These are phyloP conservation scores for Monilinia vaccinii-corymbosi DNA, from an alignment of 2,329 filamentous ascomycete species.

Conservation along the genomic window DNA sequence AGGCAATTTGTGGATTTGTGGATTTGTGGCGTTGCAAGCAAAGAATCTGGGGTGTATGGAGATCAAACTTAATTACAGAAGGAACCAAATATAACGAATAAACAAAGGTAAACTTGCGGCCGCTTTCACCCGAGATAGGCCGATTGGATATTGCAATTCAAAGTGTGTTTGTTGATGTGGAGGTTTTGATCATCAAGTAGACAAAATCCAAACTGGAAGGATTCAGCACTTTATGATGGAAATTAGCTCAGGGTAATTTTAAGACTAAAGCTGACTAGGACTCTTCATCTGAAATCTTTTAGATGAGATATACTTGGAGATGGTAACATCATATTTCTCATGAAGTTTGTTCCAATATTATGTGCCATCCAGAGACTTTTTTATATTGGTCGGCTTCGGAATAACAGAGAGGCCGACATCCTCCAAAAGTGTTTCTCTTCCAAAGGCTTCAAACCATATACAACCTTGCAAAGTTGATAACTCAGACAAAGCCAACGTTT, in stretches of 20 bases:
- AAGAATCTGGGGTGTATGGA: neutral
- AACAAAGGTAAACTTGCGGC: neutral
- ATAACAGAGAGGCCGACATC: neutral
- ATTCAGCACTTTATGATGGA: neutral
- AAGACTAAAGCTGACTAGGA: neutral
- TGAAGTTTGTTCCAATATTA: neutral
- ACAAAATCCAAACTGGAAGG: neutral
- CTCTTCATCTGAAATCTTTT: neutral
- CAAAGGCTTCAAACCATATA: neutral
- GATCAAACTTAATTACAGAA: neutral
- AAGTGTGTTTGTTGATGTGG: neutral
- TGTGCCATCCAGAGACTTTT: neutral
- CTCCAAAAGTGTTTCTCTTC: neutral
- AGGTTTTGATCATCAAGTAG: neutral
- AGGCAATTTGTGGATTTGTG: neutral
- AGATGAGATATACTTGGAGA: neutral
- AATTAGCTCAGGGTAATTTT: neutral
- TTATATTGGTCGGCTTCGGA: slow-evolving; percentile 3
- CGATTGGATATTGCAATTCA: neutral
- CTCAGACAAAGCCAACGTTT: neutral
- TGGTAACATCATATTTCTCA: neutral
- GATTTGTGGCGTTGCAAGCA: neutral
- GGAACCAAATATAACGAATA: slow-evolving; percentile 2
- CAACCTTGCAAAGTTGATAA: neutral
- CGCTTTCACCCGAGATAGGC: neutral